Base-by-base conservation (phyloP, 345 rosid species). In the Eucalyptus virginea region DNA sequence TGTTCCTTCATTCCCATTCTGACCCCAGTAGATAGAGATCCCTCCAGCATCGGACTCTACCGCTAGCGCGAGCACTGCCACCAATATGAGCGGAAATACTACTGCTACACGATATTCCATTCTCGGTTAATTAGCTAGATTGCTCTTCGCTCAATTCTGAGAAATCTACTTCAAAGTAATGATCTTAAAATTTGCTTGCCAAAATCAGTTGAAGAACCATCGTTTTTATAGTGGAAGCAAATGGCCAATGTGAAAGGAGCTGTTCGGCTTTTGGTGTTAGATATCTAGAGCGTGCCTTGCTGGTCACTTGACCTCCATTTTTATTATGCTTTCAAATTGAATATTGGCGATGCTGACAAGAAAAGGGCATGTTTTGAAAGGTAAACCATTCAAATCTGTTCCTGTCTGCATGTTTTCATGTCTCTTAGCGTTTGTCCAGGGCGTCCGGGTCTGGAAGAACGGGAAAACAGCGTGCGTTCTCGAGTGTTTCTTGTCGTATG, bases 1-100 rank as follows among this genome's bases (percentile, higher is more conserved):
- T 60, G 93, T 94, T 26, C 95, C 95, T 89, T 95, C 97, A 51
- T 93, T 92, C 87, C 96, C 95, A 51, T 92, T 94, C 89, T 94
- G 97, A 52, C 96, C 96, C 96, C 96, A 93, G 23, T 91, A 93
- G 88, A 92, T 88, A 42, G 93, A 81, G 62, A 93, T 93, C 80
- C 92, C 91, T 7, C 92, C 92, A 19, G 89, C 93, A 44, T 86
- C 24, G 7, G 90, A 87, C 85, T 86, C 50, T 32, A 45, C 67
- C 14, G 85, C 88, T 26, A 90, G 60, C 2, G 50, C 81, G 18
- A 88, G 80, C 42, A 58, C 10, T 32, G 47, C 49, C 86, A 86
- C 47, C 30, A 77, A 40, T 40, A 40, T 40, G 30, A 77, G 85
- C 15, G 30, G 85, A 77, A 11, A 77, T 40, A 77, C 30, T 40